A percentile compares a stretch with the other conserved stretches of the same genome.
phyloP scores from a whole-genome alignment of 1,139 yeast genomes.

The Hyphopichia pseudoburtonii region DNA sequence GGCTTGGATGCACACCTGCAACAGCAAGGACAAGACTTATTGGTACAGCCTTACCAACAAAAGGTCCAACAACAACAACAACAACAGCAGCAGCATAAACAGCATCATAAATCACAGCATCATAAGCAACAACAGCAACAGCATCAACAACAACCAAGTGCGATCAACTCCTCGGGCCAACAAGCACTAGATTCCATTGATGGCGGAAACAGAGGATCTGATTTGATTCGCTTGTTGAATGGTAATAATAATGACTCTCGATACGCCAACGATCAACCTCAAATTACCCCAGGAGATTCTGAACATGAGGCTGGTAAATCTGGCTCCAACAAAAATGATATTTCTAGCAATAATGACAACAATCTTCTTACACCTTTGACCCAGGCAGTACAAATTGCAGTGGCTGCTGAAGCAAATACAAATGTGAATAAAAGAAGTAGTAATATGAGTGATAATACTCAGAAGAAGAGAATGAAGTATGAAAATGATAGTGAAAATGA shows the following conservation, averaged over 20 bases:
- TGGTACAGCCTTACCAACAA: neutral
- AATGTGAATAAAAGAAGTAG: conserved; percentile 5
- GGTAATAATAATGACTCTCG: conserved; percentile 10
- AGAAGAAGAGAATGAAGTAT: neutral
- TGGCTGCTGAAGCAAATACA: conserved; percentile 31
- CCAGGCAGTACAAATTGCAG: conserved; percentile 45
- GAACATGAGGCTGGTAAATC: neutral
- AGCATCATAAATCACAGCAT: conserved; percentile 8
- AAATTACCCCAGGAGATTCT: too few species aligned
- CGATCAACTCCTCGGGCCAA: neutral
- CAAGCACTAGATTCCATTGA: neutral
- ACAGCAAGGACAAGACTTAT: conserved; percentile 1
- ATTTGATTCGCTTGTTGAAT: conserved; percentile 42
- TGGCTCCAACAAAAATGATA: neutral
- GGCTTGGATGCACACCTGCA: neutral
- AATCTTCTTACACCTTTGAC: conserved; percentile 40
- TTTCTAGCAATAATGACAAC: conserved; percentile 1
- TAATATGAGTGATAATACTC: neutral
- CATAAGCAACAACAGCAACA: neutral
- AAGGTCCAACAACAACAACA: conserved; percentile 17
- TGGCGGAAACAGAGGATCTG: conserved; percentile 32
- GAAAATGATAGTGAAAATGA: conserved; percentile 13
- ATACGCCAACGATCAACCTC: neutral
- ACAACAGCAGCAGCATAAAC: conserved; percentile 32
- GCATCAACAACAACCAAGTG: neutral